These are phyloP conservation scores for Xylona heveae DNA, from an alignment of 495 filamentous ascomycete genomes.

Conservation along the genomic window DNA sequence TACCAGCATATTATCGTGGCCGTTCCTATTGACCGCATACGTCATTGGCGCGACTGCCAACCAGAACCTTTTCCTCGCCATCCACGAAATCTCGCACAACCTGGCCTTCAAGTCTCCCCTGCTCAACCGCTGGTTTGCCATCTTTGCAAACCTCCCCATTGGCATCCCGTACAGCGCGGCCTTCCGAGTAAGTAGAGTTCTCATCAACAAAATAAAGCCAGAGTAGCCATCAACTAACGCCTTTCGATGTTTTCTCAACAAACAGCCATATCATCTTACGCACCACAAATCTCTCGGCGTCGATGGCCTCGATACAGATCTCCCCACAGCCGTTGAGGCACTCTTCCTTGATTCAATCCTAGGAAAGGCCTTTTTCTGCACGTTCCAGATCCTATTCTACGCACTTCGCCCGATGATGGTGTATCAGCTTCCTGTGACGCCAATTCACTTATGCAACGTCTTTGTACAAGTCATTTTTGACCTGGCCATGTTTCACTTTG, in stretches of 20 bases:
- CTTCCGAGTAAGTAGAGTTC: constrained; percentile 42
- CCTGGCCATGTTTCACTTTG: constrained; percentile 33
- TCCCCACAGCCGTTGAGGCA: constrained; percentile 82
- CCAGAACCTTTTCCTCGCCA: constrained; percentile 96
- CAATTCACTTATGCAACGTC: constrained; percentile 67
- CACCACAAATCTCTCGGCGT: constrained; percentile 99
- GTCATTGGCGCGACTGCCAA: constrained; percentile 88
- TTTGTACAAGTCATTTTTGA: constrained; percentile 60
- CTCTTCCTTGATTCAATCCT: constrained; percentile 87
- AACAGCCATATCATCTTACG: constrained; percentile 85
- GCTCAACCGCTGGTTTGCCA: constrained; percentile 67
- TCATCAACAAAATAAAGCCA: background rate
- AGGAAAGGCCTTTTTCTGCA: constrained; percentile 98
- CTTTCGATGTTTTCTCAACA: constrained; percentile 5
- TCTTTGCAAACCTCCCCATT: constrained; percentile 91
- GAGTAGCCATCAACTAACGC: constrained; percentile 4
- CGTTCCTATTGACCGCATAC: constrained; percentile 73
- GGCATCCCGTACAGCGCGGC: constrained; percentile 90
- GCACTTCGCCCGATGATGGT: constrained; percentile 94
- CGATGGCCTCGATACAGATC: constrained; percentile 86
- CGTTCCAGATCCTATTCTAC: constrained; percentile 99
- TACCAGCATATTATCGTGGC: constrained; percentile 60
- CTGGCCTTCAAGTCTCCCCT: constrained; percentile 75
- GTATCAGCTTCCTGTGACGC: constrained; percentile 72
- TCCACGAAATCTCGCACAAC: constrained; percentile 98